Percentiles rank a stretch among this genome's conserved stretches.
These are phyloP conservation scores for Solanum hybrid DNA, from an alignment of 305 asterid genomes.

Conservation along the genomic window DNA sequence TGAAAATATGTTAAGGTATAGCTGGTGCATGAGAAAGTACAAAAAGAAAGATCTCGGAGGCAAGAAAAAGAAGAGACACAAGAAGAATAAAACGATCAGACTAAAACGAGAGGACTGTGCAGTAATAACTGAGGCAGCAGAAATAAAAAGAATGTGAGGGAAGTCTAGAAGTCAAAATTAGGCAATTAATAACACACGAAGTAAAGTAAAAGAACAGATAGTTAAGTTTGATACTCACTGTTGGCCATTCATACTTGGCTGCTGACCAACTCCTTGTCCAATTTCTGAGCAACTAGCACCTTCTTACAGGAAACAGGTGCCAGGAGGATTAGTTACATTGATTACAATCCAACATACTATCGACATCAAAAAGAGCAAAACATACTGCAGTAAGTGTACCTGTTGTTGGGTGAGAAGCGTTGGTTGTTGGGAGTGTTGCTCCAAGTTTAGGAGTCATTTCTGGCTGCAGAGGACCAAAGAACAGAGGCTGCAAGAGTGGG, in stretches of 20 bases:
- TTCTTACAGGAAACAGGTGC: neutral
- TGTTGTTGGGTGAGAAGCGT: neutral
- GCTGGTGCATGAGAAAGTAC: neutral
- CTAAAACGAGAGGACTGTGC: neutral
- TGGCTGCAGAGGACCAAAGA: neutral
- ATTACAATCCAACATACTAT: neutral
- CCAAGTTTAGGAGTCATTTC: neutral
- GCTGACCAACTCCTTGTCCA: constrained; percentile 1
- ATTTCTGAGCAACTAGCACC: constrained; percentile 1
- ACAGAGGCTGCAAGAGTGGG: neutral
- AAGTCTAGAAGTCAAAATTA: neutral
- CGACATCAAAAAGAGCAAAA: neutral
- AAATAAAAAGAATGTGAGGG: neutral
- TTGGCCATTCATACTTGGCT: constrained; percentile 8
- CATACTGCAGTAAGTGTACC: neutral
- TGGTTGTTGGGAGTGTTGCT: neutral
- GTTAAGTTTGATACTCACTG: constrained; percentile 10
- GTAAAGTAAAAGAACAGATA: neutral
- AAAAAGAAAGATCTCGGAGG: neutral
- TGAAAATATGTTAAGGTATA: constrained; percentile 11
- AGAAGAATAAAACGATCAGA: neutral
- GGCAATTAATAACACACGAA: neutral
- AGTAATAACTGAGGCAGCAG: neutral
- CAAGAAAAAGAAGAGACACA: neutral
- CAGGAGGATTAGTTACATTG: neutral